Conservation (phyloP, 352 stramenopile species). For the Halophytophthora polymorphica region DNA sequence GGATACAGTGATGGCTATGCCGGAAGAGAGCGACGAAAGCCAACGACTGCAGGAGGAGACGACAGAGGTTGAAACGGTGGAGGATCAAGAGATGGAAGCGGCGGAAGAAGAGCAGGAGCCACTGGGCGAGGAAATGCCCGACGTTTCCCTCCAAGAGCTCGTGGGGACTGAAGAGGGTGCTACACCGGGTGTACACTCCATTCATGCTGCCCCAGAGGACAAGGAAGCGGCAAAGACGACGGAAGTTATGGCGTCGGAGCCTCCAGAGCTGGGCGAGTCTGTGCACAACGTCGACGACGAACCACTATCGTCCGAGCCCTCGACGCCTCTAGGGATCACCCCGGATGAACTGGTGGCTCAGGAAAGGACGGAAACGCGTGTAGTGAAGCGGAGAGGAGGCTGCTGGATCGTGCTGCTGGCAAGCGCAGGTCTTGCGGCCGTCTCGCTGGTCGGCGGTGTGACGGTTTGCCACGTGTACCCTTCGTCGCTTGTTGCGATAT, state of each 20-base stretch:
- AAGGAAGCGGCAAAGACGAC: no score
- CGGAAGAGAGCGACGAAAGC: background rate
- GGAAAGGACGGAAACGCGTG: background rate
- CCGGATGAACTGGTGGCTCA: conserved; percentile 5
- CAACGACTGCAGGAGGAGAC: background rate
- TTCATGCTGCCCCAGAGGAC: no score
- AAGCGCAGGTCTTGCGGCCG: conserved; percentile 7
- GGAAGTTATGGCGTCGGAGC: no score
- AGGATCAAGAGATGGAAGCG: background rate
- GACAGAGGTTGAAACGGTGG: background rate
- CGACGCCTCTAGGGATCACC: background rate
- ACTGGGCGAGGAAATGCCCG: background rate
- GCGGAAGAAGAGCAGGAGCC: background rate
- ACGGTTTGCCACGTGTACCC: conserved; percentile 21
- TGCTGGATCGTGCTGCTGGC: conserved; percentile 10
- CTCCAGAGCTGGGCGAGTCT: no score
- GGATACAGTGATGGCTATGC: no score
- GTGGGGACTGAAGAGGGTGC: no score
- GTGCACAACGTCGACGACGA: background rate
- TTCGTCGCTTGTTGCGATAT: conserved; percentile 17
- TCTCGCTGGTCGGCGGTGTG: conserved; percentile 15
- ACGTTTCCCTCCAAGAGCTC: no score
- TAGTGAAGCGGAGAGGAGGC: conserved; percentile 6
- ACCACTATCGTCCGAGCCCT: no score
- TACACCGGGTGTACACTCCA: no score